These are phyloP conservation scores for Lichtheimia hyalospora DNA, from an alignment of 371 early-diverging fungal species.

Conservation along the genomic window DNA sequence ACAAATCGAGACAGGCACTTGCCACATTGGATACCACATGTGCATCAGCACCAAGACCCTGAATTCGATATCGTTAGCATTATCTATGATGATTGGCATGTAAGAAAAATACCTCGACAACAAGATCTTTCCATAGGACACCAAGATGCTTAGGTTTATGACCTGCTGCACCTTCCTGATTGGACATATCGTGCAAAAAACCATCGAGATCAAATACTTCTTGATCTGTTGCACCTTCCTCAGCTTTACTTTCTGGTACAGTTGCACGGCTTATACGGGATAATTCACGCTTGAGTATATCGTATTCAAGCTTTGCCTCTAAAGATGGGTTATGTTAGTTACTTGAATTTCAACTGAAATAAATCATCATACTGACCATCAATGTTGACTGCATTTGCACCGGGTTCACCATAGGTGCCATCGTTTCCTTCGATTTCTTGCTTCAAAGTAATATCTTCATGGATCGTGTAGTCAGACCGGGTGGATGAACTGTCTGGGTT, in stretches of 20 bases:
- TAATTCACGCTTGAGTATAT: conserved; percentile 44
- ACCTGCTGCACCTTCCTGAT: conserved; percentile 15
- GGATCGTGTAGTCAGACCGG: too few relatives aligned
- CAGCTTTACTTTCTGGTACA: conserved; percentile 9
- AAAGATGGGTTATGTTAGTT: not conserved
- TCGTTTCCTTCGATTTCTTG: conserved; percentile 4
- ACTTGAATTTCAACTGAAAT: too few relatives aligned
- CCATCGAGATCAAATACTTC: conserved; percentile 35
- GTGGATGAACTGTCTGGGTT: too few relatives aligned
- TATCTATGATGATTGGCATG: too few relatives aligned
- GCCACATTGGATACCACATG: conserved; percentile 30
- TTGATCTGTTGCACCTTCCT: conserved; percentile 20
- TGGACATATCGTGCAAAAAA: conserved; percentile 24
- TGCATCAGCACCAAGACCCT: conserved; percentile 42
- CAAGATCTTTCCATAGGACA: conserved; percentile 47
- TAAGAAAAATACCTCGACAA: conserved; percentile 23
- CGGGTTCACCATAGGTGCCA: conserved; percentile 38
- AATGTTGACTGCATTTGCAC: conserved; percentile 48
- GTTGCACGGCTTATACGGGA: conserved; percentile 34
- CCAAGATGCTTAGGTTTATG: conserved; percentile 41
- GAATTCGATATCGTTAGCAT: not conserved
- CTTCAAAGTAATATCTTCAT: too few relatives aligned
- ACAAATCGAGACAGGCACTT: conserved; percentile 7
- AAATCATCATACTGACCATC: conserved; percentile 17
- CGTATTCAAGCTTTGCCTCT: conserved; percentile 42